Percentiles rank a stretch among this genome's conserved stretches.
Conservation (phyloP, 2,329 filamentous ascomycete species). For the Albophoma yamanashiensis region DNA sequence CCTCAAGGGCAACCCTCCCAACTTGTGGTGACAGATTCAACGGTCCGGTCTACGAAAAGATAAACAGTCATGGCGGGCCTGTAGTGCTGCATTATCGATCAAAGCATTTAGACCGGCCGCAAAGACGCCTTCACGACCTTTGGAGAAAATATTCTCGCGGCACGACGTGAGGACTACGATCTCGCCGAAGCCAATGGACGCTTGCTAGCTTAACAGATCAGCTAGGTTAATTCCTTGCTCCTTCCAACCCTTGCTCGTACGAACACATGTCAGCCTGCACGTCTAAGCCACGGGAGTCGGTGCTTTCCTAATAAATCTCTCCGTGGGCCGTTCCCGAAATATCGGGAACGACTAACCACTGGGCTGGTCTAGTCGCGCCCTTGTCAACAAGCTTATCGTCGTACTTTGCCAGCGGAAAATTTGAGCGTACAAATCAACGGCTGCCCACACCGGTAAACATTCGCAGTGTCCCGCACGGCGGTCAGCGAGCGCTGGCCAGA, state of each 20-base stretch:
- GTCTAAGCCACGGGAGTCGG: neutral
- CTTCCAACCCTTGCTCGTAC: neutral
- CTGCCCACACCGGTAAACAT: neutral
- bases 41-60: neutral
- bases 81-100: neutral
- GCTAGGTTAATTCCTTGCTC: neutral
- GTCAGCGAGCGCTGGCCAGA: neutral
- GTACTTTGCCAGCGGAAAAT: neutral
- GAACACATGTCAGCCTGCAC: neutral
- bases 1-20: neutral
- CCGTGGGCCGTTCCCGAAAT: neutral
- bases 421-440: neutral
- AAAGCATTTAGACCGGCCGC: neutral
- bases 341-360: neutral
- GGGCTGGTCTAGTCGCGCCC: neutral
- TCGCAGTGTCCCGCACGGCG: neutral
- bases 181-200: neutral
- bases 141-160: neutral
- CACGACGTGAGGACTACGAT: neutral
- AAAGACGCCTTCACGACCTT: neutral
- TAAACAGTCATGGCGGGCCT: neutral
- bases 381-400: neutral
- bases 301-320: neutral
- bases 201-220: neutral
- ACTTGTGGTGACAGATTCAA: neutral